Evolutionary conservation across 2,329 filamentous ascomycete species (phyloP).

Genomic region (Clarireedia sp.): DNA sequence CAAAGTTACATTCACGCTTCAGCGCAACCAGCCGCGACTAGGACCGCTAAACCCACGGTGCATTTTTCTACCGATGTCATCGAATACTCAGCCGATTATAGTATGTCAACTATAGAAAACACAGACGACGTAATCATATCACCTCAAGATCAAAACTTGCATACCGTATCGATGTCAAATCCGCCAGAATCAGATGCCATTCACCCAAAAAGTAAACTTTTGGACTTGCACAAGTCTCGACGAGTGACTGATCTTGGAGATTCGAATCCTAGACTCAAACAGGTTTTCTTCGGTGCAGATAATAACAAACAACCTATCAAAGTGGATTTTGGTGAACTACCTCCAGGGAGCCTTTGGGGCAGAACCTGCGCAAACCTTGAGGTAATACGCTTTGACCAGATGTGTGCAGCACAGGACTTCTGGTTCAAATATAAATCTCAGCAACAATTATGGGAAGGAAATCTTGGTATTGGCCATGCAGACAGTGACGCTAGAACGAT

Average conservation of each 20-base stretch:
- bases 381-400: conserved; percentile 13
- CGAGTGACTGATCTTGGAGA: neutral
- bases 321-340: neutral
- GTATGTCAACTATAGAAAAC: no score
- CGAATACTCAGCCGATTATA: no score
- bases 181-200: no score
- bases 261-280: neutral
- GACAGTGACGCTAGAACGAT: conserved; percentile 6
- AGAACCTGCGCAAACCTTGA: neutral
- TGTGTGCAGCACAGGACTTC: conserved; percentile 24
- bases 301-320: neutral
- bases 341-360: neutral
- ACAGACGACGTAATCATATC: no score
- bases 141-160: no score
- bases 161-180: no score
- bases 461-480: conserved; percentile 8
- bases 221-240: neutral
- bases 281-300: neutral
- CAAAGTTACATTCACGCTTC: no score
- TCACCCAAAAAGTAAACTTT: neutral
- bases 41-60: no score
- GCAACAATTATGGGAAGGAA: conserved; percentile 12
- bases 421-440: conserved; percentile 9
- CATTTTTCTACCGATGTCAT: no score
- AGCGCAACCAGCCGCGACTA: no score